These are phyloP conservation scores for Ophiostoma angusticollis DNA, from an alignment of 2,329 filamentous ascomycete species.

Conservation along the genomic window DNA sequence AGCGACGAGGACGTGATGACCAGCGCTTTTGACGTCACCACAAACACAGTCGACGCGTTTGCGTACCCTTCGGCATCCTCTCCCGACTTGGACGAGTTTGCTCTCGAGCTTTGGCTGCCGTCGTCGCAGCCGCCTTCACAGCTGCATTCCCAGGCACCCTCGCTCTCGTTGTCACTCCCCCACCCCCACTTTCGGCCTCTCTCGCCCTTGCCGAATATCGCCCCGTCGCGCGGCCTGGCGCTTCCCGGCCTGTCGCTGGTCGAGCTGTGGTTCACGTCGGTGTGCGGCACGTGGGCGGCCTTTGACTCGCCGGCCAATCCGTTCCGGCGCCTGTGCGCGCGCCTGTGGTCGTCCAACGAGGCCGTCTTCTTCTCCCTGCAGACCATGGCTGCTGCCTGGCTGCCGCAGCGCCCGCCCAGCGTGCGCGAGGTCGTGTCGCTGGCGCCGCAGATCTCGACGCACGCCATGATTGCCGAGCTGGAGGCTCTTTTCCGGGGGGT, in stretches of 20 bases:
- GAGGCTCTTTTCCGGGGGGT: conserved; percentile 15
- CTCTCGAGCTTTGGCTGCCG: conserved; percentile 8
- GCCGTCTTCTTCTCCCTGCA: conserved; percentile 27
- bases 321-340: conserved; percentile 25
- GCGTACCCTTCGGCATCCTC: too few relatives aligned
- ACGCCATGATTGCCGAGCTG: conserved; percentile 24
- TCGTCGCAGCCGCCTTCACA: too few relatives aligned
- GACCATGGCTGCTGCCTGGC: conserved; percentile 28
- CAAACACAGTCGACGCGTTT: too few relatives aligned
- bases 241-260: conserved; percentile 20
- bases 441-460: conserved; percentile 23
- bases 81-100: too few relatives aligned
- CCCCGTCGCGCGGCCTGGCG: conserved; percentile 1
- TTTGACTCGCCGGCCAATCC: conserved; percentile 27
- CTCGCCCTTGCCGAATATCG: background rate
- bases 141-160: too few relatives aligned
- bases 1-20: too few relatives aligned
- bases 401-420: conserved; percentile 23
- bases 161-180: too few relatives aligned
- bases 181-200: background rate
- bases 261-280: conserved; percentile 27
- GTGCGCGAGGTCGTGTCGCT: conserved; percentile 23
- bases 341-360: conserved; percentile 24
- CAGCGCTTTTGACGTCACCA: too few relatives aligned
- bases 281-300: conserved; percentile 28